Evolutionary conservation across 257 asterid genomes (phyloP), one percentile per base, ranked within the genome.

Genomic region (Solanum ossicruentum): DNA sequence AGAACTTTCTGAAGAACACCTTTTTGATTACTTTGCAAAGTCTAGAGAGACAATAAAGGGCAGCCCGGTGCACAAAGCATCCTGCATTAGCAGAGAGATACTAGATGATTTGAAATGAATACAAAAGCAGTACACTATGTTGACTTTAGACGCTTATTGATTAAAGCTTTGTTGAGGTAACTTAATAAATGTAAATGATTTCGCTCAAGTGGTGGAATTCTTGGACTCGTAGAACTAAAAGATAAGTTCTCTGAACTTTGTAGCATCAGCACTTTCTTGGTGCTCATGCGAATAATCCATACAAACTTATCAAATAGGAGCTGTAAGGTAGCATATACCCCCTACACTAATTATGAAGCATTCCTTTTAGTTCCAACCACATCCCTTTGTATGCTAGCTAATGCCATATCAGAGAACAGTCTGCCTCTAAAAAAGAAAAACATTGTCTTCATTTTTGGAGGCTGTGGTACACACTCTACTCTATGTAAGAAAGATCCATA

Each of bases 401-500:
- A 69, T 69, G 78, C 16, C n/a, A 69, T 69, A 41, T 43, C 52
- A 69, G 78, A 39, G 39, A 69, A 67, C 49, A 69, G 78, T 39
- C 77, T 10, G 78, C 78, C 52, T 39, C 28, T 39, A 36, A 39
- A 69, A 12, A 69, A 7, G 23, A 5, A 39, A 69, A 69, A 18
- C 4, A 17, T 17, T 26, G 13, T 36, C 16, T 43, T 18, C 10
- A 67, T 32, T 16, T 69, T 69, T 36, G 52, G 52, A 39, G 52
- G 28, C 52, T 36, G 78, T 3, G 16, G 23, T 18, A 69, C 1
- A 69, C 18, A 69, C 52, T 70, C 78, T 70, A 17, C 78, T 70
- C 78, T 70, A 17, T 39, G 39, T 70, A 70, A 72, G 32, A 72
- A 32, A 72, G 11, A 20, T 72, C 80, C 45, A n/a, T 90, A 94